A percentile compares a stretch with the other conserved stretches of the same genome.
These are phyloP conservation scores for Lodderomyces theae DNA, from an alignment of 1,139 yeast species.

Conservation along the genomic window DNA sequence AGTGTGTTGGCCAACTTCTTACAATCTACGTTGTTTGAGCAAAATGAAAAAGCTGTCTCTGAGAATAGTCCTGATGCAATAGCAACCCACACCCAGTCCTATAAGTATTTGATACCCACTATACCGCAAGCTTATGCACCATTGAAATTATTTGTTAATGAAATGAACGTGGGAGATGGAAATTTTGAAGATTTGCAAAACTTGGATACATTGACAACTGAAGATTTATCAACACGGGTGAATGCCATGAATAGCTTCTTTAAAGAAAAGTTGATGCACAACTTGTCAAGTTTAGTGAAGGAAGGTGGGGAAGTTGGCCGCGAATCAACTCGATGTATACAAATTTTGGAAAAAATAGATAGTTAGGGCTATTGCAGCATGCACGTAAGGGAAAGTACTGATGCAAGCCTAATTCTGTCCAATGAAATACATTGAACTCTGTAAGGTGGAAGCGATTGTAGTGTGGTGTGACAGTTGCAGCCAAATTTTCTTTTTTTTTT, in stretches of 20 bases:
- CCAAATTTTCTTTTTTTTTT: no score
- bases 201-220: constrained; percentile 36
- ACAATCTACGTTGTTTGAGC: constrained; percentile 32
- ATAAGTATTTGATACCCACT: constrained; percentile 50
- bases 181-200: constrained; percentile 33
- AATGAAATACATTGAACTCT: no score
- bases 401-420: no score
- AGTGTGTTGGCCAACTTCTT: constrained; percentile 44
- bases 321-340: constrained; percentile 43
- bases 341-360: constrained; percentile 4
- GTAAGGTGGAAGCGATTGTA: no score
- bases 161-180: constrained; percentile 14
- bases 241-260: constrained; percentile 56
- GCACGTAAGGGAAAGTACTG: no score
- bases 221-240: constrained; percentile 64
- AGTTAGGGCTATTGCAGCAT: no score
- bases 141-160: constrained; percentile 50
- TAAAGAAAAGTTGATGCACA: constrained; percentile 45
- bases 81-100: constrained; percentile 44
- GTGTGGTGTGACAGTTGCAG: constrained; percentile 1
- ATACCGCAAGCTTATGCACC: constrained; percentile 59
- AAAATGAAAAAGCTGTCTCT: neutral
- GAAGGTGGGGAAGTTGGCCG: constrained; percentile 80
- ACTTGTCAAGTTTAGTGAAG: constrained; percentile 51
- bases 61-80: constrained; percentile 5